A percentile compares a stretch with the other conserved stretches of the same genome.
Conservation (phyloP, 208 protist species). For the Herpetomonas tarakana region DNA sequence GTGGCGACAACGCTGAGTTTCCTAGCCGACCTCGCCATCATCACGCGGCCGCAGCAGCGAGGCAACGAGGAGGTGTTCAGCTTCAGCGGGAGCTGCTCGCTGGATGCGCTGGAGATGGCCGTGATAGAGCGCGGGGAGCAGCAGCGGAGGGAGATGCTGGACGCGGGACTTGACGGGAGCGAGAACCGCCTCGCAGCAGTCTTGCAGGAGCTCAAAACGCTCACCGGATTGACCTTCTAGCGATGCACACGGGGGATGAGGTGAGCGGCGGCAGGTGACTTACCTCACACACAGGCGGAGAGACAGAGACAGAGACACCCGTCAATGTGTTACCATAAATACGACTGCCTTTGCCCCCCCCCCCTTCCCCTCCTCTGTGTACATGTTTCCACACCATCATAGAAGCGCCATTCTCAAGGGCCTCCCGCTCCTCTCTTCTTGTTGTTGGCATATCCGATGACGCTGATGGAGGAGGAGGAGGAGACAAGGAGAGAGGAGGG, state of each 20-base stretch:
- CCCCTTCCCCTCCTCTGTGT: too few species aligned
- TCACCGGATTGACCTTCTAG: slow-evolving; percentile 19
- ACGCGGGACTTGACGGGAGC: slow-evolving; percentile 35
- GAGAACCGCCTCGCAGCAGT: slow-evolving; percentile 65
- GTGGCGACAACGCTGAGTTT: slow-evolving; percentile 48
- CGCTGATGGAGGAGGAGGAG: too few species aligned
- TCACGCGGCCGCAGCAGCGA: slow-evolving; percentile 58
- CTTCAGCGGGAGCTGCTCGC: slow-evolving; percentile 61
- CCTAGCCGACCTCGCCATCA: slow-evolving; percentile 64
- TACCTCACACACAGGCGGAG: too few species aligned
- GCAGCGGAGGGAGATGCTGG: slow-evolving; percentile 38
- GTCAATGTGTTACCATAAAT: too few species aligned
- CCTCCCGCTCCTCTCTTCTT: too few species aligned
- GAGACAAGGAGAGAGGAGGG: too few species aligned
- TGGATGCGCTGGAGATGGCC: slow-evolving; percentile 55
- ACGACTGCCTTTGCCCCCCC: too few species aligned
- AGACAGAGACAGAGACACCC: too few species aligned
- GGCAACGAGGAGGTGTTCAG: slow-evolving; percentile 61
- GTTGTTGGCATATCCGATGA: too few species aligned
- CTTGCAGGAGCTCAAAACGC: slow-evolving; percentile 42
- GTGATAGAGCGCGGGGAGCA: slow-evolving; percentile 51
- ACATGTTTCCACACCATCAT: too few species aligned
- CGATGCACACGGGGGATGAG: background rate
- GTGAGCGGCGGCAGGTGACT: background rate
- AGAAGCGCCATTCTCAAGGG: too few species aligned